Conservation (phyloP, 805 yeast species). For the Candida glaebosa region DNA sequence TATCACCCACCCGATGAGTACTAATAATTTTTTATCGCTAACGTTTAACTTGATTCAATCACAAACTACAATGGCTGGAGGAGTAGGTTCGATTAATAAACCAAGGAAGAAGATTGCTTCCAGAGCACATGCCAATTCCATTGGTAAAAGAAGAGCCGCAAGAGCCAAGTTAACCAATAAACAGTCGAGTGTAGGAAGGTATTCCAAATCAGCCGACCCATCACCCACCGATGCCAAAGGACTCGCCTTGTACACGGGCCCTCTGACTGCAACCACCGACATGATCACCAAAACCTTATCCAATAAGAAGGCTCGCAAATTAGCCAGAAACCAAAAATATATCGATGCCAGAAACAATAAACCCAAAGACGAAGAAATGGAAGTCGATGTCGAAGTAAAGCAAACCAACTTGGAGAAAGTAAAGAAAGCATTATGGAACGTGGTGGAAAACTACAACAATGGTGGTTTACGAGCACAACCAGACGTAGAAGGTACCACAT, state of each 20-base stretch:
- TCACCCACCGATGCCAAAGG: conserved; percentile 44
- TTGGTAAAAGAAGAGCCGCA: conserved; percentile 54
- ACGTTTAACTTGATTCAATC: no score
- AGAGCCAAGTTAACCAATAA: conserved; percentile 45
- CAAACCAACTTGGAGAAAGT: conserved; percentile 43
- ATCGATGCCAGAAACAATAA: conserved; percentile 52
- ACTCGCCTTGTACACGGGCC: conserved; percentile 43
- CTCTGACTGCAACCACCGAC: conserved; percentile 20
- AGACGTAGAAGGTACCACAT: conserved; percentile 74
- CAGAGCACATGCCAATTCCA: conserved; percentile 46
- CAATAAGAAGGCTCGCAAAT: conserved; percentile 73
- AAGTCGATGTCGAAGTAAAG: conserved; percentile 37
- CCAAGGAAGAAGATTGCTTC: conserved; percentile 61
- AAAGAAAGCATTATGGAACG: conserved; percentile 68
- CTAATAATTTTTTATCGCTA: no score
- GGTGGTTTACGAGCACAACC: conserved; percentile 41
- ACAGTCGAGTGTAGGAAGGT: conserved; percentile 41
- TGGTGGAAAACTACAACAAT: conserved; percentile 56
- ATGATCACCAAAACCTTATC: conserved; percentile 64
- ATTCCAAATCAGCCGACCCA: conserved; percentile 32
- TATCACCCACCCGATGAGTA: no score
- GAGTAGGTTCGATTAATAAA: conserved; percentile 69
- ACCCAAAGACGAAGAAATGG: conserved; percentile 53
- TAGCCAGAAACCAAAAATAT: conserved; percentile 76
- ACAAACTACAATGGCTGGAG: conserved; percentile 20